Evolutionary conservation across 257 asterid genomes (phyloP), one percentile per base, ranked within the genome.

Genomic region (Knoxia roxburghii): DNA sequence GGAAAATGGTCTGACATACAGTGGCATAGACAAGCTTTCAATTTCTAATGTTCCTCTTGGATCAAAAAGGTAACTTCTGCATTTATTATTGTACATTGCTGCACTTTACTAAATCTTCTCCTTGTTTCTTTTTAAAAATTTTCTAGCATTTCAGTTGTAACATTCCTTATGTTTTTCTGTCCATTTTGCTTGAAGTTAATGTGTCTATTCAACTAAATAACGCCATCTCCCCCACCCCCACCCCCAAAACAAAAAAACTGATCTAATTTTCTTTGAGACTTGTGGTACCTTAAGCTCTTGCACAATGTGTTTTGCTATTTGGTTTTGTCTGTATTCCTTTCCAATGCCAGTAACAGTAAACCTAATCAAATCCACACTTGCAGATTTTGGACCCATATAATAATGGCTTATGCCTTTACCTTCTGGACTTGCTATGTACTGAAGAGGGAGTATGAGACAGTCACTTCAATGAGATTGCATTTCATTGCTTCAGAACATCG

Each of bases 381-480:
- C 91, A 92, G 97, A 87, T 89, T 92, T 70, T 92, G 98, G 97
- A 78, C 95, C 75, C 97, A 92, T 75, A 57, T 92, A 56, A 81
- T 89, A 61, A 83, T 89, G 95, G 95, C 98, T 55, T 92, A 92
- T 81, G 86, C 73, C 65, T 84, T 92, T 70, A 86, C 97, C 56
- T 71, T 89, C 72, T 92, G 98, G 98, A 87, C 96, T 50, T 89
- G 93, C 77, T 89, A 83, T 80, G 76, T 79, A 52, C 77, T 92
- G 79, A 46, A 64, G 75, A 89, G 85, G 85, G 98, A 89, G 85
- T 92, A 92, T 58, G 93, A 63, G 75, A 76, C 53, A 18, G 59
- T 92, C 77, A 87, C 97, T 51, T 39, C 81, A 70, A 83, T 92
- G 98, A 95, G 98, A 75, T 72, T 92, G 73, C 89, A 92, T 75